Evolutionary conservation across 2,329 filamentous ascomycete genomes (phyloP).

Genomic region (Talaromyces sp.): DNA sequence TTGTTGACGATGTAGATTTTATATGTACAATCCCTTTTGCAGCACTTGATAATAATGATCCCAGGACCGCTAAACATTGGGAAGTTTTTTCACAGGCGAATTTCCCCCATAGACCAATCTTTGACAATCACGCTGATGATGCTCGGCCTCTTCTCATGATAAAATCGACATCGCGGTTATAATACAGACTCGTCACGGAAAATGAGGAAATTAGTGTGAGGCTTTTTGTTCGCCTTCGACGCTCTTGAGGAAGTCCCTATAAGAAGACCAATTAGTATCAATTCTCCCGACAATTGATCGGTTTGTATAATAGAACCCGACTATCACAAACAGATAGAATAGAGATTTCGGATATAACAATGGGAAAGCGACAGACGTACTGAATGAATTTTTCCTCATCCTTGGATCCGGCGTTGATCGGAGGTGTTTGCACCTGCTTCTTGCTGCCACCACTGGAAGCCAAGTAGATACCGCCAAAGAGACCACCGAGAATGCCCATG

Average conservation of each 20-base stretch:
- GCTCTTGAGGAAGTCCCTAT: conserved; percentile 49
- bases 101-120: background rate
- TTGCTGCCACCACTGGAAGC: conserved; percentile 43
- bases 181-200: conserved; percentile 11
- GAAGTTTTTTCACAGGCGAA: background rate
- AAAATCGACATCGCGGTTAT: conserved; percentile 8
- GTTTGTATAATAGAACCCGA: background rate
- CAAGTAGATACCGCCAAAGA: conserved; percentile 45
- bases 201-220: conserved; percentile 29
- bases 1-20: conserved; percentile 6
- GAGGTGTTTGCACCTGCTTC: conserved; percentile 44
- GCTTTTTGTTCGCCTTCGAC: conserved; percentile 45
- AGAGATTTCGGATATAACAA: background rate
- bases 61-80: conserved; percentile 1
- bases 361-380: conserved; percentile 41
- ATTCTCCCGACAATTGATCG: background rate
- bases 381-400: conserved; percentile 65
- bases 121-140: conserved; percentile 5
- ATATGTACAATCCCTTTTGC: conserved; percentile 11
- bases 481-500: conserved; percentile 51
- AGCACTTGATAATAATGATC: background rate
- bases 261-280: background rate
- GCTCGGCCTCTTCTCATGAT: conserved; percentile 1
- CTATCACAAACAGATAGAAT: background rate
- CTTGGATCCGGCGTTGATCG: conserved; percentile 61